Evolutionary conservation across 805 yeast species (phyloP).

Genomic region (Vanderwaltozyma tropicalis): DNA sequence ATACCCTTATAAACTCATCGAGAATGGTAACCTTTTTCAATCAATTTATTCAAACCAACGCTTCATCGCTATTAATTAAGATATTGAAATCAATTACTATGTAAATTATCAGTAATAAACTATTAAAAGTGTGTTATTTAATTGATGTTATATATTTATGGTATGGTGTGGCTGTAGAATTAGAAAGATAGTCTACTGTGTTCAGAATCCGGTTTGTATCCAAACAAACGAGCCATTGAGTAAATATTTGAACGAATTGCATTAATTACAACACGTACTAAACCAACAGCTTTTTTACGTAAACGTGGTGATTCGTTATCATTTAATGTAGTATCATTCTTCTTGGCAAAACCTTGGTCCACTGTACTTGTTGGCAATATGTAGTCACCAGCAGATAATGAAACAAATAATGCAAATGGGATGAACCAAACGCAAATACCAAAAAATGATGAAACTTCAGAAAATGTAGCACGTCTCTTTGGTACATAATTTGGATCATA

Average conservation of each 20-base stretch:
- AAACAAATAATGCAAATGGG: slow-evolving; percentile 85
- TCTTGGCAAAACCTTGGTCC: slow-evolving; percentile 16
- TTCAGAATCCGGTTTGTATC: slow-evolving; percentile 35
- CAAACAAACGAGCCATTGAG: slow-evolving; percentile 42
- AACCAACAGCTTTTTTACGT: slow-evolving; percentile 42
- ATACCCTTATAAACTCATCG: no score
- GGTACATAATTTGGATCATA: slow-evolving; percentile 48
- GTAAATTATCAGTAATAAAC: no score
- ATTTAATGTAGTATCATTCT: slow-evolving; percentile 21
- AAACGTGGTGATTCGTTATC: slow-evolving; percentile 28
- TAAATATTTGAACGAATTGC: slow-evolving; percentile 36
- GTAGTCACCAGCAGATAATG: slow-evolving; percentile 85
- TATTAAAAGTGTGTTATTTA: not conserved
- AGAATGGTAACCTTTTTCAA: no score
- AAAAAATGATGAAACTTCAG: slow-evolving; percentile 90
- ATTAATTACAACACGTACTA: slow-evolving; percentile 60
- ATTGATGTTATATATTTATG: not conserved
- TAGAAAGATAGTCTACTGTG: slow-evolving; percentile 31
- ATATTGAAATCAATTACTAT: no score
- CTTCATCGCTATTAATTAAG: no score
- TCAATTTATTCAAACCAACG: no score
- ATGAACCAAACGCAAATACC: slow-evolving; percentile 90
- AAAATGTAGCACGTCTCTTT: slow-evolving; percentile 66
- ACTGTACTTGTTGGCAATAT: slow-evolving; percentile 51
- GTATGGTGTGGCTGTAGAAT: not conserved